Conservation (phyloP, 2,329 filamentous ascomycete genomes). For the Eutypa lata region DNA sequence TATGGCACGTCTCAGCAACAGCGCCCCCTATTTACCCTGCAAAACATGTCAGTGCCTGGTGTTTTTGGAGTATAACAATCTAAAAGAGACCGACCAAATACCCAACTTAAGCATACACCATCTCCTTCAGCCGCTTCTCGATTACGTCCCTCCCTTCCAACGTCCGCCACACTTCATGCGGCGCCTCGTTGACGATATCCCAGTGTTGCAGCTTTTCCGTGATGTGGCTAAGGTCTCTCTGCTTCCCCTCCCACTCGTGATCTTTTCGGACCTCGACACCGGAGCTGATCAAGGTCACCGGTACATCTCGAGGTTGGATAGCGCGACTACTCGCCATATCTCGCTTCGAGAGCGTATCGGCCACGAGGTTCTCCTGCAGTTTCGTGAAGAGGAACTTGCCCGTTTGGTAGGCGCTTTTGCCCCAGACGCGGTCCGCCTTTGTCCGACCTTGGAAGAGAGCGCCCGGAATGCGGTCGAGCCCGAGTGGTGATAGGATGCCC, state of each 20-base stretch:
- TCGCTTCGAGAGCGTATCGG: constrained; percentile 76
- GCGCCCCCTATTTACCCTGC: too few species aligned
- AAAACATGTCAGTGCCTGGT: too few species aligned
- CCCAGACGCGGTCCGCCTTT: constrained; percentile 81
- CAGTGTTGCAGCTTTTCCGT: constrained; percentile 77
- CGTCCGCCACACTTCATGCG: constrained; percentile 82
- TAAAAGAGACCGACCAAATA: neutral
- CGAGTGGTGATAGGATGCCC: constrained; percentile 82
- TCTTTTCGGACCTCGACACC: constrained; percentile 66
- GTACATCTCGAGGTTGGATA: constrained; percentile 74
- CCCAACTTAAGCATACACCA: constrained; percentile 50
- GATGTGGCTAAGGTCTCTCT: constrained; percentile 77
- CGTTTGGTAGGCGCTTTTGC: constrained; percentile 71
- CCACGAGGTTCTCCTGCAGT: constrained; percentile 89
- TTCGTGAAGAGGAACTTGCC: constrained; percentile 86
- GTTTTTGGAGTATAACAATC: too few species aligned
- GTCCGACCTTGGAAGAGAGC: constrained; percentile 79
- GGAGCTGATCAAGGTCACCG: constrained; percentile 79
- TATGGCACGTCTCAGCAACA: too few species aligned
- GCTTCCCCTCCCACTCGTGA: constrained; percentile 75
- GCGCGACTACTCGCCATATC: constrained; percentile 76
- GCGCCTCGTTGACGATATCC: constrained; percentile 83
- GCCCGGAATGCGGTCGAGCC: constrained; percentile 74
- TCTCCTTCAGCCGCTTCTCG: constrained; percentile 71
- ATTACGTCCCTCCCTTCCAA: constrained; percentile 68